phyloP scores from a whole-genome alignment of 129 eudicot species.

The Chrysanthemum lavandulifolium region DNA sequence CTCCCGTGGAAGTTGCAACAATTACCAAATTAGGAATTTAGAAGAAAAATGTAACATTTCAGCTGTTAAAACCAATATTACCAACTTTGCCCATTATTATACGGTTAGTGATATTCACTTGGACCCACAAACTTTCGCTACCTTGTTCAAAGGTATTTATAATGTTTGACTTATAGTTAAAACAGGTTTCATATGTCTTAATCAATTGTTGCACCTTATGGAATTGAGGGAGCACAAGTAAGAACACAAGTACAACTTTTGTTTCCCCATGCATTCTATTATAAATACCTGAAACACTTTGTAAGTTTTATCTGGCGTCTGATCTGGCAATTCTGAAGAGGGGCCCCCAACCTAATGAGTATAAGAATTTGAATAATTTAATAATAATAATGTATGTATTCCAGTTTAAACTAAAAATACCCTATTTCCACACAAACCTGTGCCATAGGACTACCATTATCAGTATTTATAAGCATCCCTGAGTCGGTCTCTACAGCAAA shows the following conservation, averaged over 20 bases:
- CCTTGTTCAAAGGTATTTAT: constrained; percentile 7
- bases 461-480: constrained; percentile 95
- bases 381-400: neutral
- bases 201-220: no score
- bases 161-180: neutral
- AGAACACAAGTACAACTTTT: neutral
- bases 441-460: constrained; percentile 97
- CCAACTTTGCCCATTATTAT: constrained; percentile 1
- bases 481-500: constrained; percentile 86
- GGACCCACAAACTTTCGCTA: neutral
- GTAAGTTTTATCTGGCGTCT: constrained; percentile 48
- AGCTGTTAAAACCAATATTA: neutral
- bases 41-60: neutral
- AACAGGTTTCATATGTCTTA: no score
- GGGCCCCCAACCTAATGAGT: constrained; percentile 61
- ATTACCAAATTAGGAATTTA: neutral
- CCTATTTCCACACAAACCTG: constrained; percentile 54
- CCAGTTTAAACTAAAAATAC: constrained; percentile 2
- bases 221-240: neutral
- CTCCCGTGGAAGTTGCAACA: constrained; percentile 11
- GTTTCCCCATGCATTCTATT: neutral
- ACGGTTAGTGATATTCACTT: neutral
- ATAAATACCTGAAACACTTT: constrained; percentile 78
- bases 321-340: constrained; percentile 41
- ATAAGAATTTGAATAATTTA: neutral